phyloP scores from a whole-genome alignment of 2,329 filamentous ascomycete genomes.

The Byssoonygena ceratinophila region DNA sequence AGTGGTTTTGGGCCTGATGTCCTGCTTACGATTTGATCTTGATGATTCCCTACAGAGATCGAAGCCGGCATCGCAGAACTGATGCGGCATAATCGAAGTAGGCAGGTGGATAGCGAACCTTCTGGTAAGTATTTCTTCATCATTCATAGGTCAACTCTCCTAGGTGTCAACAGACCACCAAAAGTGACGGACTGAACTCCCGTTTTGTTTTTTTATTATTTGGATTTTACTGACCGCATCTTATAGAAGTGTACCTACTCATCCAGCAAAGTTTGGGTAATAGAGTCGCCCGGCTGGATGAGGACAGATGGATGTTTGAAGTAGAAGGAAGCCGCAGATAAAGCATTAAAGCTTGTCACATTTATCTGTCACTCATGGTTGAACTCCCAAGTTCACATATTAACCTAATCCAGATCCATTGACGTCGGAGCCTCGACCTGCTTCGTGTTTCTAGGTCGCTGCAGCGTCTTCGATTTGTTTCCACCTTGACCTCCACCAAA shows the following conservation, averaged over 20 bases:
- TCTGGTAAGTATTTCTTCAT: slow-evolving; percentile 45
- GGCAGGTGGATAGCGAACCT: slow-evolving; percentile 51
- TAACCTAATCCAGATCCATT: slow-evolving; percentile 36
- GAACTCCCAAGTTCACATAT: no score
- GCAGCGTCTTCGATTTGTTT: slow-evolving; percentile 36
- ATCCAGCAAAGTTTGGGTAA: slow-evolving; percentile 59
- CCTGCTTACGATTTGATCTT: slow-evolving; percentile 7
- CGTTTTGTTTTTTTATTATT: no score
- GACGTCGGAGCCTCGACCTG: slow-evolving; percentile 38
- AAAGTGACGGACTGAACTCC: no score
- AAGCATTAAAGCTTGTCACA: slow-evolving; percentile 8
- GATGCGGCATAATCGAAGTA: slow-evolving; percentile 25
- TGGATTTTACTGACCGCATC: slow-evolving; percentile 7
- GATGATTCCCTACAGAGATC: slow-evolving; percentile 29
- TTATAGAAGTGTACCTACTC: slow-evolving; percentile 57
- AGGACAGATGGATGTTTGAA: slow-evolving; percentile 90
- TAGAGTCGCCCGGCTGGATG: slow-evolving; percentile 62
- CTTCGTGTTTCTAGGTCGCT: slow-evolving; percentile 31
- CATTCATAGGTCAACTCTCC: background rate
- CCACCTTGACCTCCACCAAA: slow-evolving; percentile 61
- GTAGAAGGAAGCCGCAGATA: slow-evolving; percentile 43
- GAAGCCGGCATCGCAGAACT: slow-evolving; percentile 38
- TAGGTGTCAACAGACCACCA: background rate
- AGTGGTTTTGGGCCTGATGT: background rate
- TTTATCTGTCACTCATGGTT: no score